Evolutionary conservation across 2,329 filamentous ascomycete genomes (phyloP).

Genomic region (Neoarthrinium moseri): DNA sequence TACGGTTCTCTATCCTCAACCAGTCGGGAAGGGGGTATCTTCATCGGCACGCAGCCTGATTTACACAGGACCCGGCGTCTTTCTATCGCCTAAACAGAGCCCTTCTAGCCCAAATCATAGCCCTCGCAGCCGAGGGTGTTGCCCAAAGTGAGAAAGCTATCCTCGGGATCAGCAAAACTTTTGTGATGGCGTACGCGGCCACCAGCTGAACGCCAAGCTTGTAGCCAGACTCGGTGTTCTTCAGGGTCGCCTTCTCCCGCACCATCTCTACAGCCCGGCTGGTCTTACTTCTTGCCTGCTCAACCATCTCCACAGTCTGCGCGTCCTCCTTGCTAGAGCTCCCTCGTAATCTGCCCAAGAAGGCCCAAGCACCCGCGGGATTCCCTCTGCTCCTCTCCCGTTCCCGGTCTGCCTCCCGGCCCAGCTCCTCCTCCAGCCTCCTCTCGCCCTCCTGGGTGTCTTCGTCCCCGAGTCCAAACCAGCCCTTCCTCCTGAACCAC

Average conservation of each 20-base stretch:
- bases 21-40: too few species aligned
- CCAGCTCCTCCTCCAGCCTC: slow-evolving; percentile 20
- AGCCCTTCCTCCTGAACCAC: slow-evolving; percentile 77
- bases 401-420: slow-evolving; percentile 26
- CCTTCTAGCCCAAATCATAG: slow-evolving; percentile 45
- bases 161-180: slow-evolving; percentile 75
- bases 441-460: slow-evolving; percentile 19
- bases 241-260: slow-evolving; percentile 21
- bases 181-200: slow-evolving; percentile 88
- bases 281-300: slow-evolving; percentile 14
- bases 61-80: not conserved
- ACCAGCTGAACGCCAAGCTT: slow-evolving; percentile 69
- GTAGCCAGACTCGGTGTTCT: slow-evolving; percentile 36
- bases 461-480: slow-evolving; percentile 63
- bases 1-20: too few species aligned
- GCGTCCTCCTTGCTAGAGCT: slow-evolving; percentile 21
- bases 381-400: slow-evolving; percentile 6
- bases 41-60: not conserved
- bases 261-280: slow-evolving; percentile 20
- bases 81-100: slow-evolving; percentile 18
- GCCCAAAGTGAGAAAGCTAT: slow-evolving; percentile 80
- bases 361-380: slow-evolving; percentile 18
- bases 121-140: slow-evolving; percentile 86
- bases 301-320: slow-evolving; percentile 15
- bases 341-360: slow-evolving; percentile 30